These are phyloP conservation scores for Pisolithus thermaeus DNA, from an alignment of 1,284 basidiomycete species.

Conservation along the genomic window DNA sequence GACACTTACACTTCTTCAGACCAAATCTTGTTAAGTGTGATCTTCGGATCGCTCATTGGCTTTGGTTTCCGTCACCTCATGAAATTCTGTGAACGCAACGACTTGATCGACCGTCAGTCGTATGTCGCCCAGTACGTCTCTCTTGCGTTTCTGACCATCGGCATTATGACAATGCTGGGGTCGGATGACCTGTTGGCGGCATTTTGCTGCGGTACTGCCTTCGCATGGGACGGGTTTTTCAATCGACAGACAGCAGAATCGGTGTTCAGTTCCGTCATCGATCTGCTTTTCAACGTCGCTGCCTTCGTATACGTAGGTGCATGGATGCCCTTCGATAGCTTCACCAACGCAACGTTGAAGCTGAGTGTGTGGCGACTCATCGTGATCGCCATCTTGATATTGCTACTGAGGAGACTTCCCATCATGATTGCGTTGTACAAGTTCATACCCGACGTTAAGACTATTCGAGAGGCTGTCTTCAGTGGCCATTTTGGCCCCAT, in stretches of 20 bases:
- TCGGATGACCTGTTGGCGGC: slow-evolving; percentile 92
- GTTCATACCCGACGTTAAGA: slow-evolving; percentile 94
- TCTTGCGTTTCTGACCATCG: slow-evolving; percentile 77
- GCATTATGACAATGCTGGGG: slow-evolving; percentile 81
- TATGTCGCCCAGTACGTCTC: slow-evolving; percentile 78
- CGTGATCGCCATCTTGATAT: slow-evolving; percentile 72
- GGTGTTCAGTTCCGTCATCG: slow-evolving; percentile 95
- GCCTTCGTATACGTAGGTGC: slow-evolving; percentile 92
- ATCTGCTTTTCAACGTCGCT: slow-evolving; percentile 85
- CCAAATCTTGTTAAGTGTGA: slow-evolving; percentile 76
- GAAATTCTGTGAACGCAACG: slow-evolving; percentile 88
- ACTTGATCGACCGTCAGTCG: slow-evolving; percentile 94
- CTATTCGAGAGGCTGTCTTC: slow-evolving; percentile 81
- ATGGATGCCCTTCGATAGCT: slow-evolving; percentile 87
- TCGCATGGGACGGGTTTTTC: slow-evolving; percentile 99
- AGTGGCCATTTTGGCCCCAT: slow-evolving; percentile 94
- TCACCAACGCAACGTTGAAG: slow-evolving; percentile 58
- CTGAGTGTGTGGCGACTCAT: slow-evolving; percentile 80
- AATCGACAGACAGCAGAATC: slow-evolving; percentile 93
- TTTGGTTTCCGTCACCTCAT: slow-evolving; percentile 86
- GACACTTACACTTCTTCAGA: slow-evolving; percentile 37
- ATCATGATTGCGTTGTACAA: slow-evolving; percentile 76
- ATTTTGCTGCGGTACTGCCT: slow-evolving; percentile 93
- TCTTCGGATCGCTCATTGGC: slow-evolving; percentile 79
- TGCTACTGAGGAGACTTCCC: slow-evolving; percentile 80